Evolutionary conservation across 495 filamentous ascomycete genomes (phyloP), one percentile per base, ranked within the genome.

Genomic region (Talaromyces ruber): DNA sequence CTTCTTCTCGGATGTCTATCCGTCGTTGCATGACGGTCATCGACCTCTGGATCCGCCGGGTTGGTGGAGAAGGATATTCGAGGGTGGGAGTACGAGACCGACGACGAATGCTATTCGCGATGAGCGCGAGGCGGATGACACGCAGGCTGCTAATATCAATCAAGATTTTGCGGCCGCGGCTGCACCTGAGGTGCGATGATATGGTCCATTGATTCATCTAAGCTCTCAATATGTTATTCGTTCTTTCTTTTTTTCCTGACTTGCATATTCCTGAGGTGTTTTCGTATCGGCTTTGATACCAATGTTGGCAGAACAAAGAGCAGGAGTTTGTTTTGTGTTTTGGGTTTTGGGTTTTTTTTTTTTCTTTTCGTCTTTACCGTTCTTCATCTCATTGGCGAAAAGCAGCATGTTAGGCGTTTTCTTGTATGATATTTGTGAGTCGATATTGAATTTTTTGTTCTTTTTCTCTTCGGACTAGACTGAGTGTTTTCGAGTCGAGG

Each of bases 1-100:
- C 71, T 98, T 96, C 78, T 98, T 98, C 77, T 89, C 86, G 56
- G 94, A 98, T 68, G 92, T 98, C 16, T 98, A 97, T 71, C 94
- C 94, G 6, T 87, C 91, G 28, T 81, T 97, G 53, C 89, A 97
- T 72, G 84, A 86, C 64, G 93, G 92, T 28, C 87, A 88, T 51
- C 82, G 90, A 52, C 94, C 94, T 6, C 77, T 98, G 55, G 95
- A 98, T 70, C 92, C 95, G 51, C 94, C 94, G 1, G 76, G 76
- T 70, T 96, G 91, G 87, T 98, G 95, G 95, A 81, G 89, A 24
- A 82, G 93, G 12, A 66, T 98, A 24, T 97, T 96, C 73, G 93
- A 88, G 56, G 66, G 76, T 6, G 68, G 66, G 32, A 57, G 54
- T 14, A 54, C n/a, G 5, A 54, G 12, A 6, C 12, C 51, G 12